These are phyloP conservation scores for Vitis rupestris DNA, from an alignment of 164 flowering plant species.

Conservation along the genomic window DNA sequence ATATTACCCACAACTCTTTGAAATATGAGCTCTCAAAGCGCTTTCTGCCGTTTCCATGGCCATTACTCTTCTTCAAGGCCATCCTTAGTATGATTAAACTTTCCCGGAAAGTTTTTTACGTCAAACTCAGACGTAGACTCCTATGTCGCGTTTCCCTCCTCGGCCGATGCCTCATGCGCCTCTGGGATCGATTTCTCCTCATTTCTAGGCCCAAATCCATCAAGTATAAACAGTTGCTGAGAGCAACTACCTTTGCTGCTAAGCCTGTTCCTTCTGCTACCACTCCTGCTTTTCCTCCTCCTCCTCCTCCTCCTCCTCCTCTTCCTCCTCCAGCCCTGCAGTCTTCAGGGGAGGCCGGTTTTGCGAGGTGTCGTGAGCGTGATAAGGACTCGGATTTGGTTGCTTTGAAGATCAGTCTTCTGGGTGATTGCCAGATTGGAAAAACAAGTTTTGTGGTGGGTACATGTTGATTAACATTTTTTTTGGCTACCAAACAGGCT, in stretches of 20 bases:
- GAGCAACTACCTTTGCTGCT: too few species aligned
- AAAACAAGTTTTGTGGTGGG: constrained; percentile 49
- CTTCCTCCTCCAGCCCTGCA: too few species aligned
- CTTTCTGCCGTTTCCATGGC: constrained; percentile 13
- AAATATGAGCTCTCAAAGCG: not conserved
- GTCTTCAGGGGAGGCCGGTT: too few species aligned
- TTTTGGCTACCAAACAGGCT: not conserved
- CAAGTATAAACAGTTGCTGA: constrained; percentile 19
- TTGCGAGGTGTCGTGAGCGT: not conserved
- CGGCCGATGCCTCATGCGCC: constrained; percentile 18
- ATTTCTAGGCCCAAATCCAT: constrained; percentile 19
- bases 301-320: too few species aligned
- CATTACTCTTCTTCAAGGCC: constrained; percentile 11
- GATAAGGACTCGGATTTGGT: constrained; percentile 34
- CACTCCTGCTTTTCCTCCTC: too few species aligned
- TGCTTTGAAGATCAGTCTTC: constrained; percentile 38
- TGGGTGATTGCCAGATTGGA: constrained; percentile 47
- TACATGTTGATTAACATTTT: not conserved
- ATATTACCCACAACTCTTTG: constrained; percentile 4
- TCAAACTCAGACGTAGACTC: constrained; percentile 14
- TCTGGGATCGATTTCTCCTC: constrained; percentile 17
- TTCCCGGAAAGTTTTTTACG: constrained; percentile 12
- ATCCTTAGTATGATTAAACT: constrained; percentile 10
- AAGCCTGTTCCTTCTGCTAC: too few species aligned
- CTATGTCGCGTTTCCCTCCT: constrained; percentile 16